phyloP scores from a whole-genome alignment of 179 eudicot genomes.

The Patellifolia procumbens region DNA sequence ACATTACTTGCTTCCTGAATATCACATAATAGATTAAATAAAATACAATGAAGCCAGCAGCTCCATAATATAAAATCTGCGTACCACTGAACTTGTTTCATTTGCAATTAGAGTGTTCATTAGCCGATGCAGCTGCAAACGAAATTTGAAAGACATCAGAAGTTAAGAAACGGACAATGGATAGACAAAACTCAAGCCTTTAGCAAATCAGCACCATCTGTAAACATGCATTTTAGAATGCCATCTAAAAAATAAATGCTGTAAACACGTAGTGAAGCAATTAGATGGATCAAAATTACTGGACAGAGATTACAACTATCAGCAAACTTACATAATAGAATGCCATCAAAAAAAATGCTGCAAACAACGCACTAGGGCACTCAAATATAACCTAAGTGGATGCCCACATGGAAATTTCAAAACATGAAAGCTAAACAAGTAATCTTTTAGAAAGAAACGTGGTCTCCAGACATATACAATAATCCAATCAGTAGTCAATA shows the following conservation, averaged over 20 bases:
- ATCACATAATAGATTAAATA: slow-evolving; percentile 15
- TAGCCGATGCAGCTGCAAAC: slow-evolving; percentile 67
- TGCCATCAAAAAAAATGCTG: neutral
- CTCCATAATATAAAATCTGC: slow-evolving; percentile 7
- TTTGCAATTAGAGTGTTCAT: slow-evolving; percentile 61
- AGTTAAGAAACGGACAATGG: neutral
- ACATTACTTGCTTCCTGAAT: slow-evolving; percentile 76
- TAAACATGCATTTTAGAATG: neutral
- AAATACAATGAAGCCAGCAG: slow-evolving; percentile 16
- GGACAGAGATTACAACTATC: too few relatives aligned
- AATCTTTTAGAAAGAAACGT: slow-evolving; percentile 6
- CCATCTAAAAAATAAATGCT: neutral
- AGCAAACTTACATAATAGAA: neutral
- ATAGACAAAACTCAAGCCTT: neutral
- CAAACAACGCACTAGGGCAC: neutral
- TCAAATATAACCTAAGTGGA: neutral
- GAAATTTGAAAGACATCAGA: slow-evolving; percentile 18
- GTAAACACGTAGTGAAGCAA: neutral
- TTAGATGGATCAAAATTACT: too few relatives aligned
- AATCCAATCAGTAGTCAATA: slow-evolving; percentile 2
- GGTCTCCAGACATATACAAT: neutral
- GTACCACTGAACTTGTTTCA: slow-evolving; percentile 61
- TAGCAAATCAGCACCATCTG: neutral
- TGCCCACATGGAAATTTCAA: neutral
- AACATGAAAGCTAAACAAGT: neutral